Evolutionary conservation across 2,329 filamentous ascomycete genomes (phyloP).

Genomic region (Epichloe amarillans): DNA sequence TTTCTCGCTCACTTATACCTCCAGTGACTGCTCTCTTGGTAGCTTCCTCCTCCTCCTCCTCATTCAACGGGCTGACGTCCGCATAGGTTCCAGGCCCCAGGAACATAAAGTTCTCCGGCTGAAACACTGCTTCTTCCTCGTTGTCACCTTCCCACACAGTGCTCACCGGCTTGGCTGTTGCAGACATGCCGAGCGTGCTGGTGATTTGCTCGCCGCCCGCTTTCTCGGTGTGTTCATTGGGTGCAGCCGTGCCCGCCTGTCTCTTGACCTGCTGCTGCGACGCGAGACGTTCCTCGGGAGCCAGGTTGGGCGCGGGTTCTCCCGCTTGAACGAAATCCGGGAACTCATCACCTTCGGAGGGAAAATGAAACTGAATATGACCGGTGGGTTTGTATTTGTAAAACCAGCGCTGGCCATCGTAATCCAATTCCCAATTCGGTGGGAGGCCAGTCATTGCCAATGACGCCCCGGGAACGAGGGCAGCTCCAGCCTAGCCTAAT

Average conservation of each 20-base stretch:
- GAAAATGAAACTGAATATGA: slow-evolving; percentile 42
- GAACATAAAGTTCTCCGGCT: slow-evolving; percentile 40
- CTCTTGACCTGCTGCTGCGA: slow-evolving; percentile 36
- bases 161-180: slow-evolving; percentile 20
- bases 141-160: slow-evolving; percentile 20
- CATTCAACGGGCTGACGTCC: slow-evolving; percentile 30
- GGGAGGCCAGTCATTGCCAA: slow-evolving; percentile 27
- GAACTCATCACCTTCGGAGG: slow-evolving; percentile 43
- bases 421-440: slow-evolving; percentile 43
- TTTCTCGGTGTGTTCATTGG: background rate
- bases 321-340: slow-evolving; percentile 34
- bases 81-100: slow-evolving; percentile 32
- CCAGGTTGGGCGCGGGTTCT: slow-evolving; percentile 25
- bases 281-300: slow-evolving; percentile 39
- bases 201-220: slow-evolving; percentile 2
- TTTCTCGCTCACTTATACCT: slow-evolving; percentile 10
- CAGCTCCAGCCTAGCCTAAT: background rate
- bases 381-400: slow-evolving; percentile 43
- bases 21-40: slow-evolving; percentile 10
- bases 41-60: slow-evolving; percentile 26
- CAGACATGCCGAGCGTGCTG: slow-evolving; percentile 17
- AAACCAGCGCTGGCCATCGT: slow-evolving; percentile 44
- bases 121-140: slow-evolving; percentile 28
- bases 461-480: background rate
- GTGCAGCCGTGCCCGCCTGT: slow-evolving; percentile 11